Base-by-base conservation (phyloP, 345 rosid genomes). In the Firmiana major region DNA sequence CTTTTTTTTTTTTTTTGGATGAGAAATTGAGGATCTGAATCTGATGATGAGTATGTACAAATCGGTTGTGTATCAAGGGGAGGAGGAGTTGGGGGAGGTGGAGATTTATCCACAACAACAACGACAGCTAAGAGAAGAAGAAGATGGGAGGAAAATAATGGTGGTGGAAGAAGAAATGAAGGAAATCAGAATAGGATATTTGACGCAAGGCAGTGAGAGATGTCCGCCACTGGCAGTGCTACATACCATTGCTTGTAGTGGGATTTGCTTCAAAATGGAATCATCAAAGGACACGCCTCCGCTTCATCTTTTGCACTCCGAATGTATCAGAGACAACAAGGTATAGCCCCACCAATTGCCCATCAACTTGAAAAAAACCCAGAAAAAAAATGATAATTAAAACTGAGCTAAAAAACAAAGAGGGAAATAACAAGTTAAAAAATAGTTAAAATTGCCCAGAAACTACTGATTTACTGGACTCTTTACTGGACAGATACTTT, bases 181-280 rank as follows among this genome's bases (percentile, higher is more conserved):
- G 79, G 97, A 88, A 78, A 87, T 97, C 90, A 89, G 84, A 59
- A 89, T 91, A 55, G 83, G 84, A 75, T 82, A 83, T 84, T 89
- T 92, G 81, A 89, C 98, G 66, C 84, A 80, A 82, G 71, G 91
- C 64, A 92, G 99, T 80, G 97, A 97, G 85, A 97, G 99, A 74
- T 94, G 98, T 79, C 91, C 96, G 36, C 99, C 98, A 76, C 94
- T 97, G 36, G 89, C 98, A 42, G 98, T 97, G 43, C 93, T 97
- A 11, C 91, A 89, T 87, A 91, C 96, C 68, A 74, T 97, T 80
- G 82, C 91, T 42, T 78, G 91, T 69, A 79, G 71, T 88, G 94
- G 98, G 74, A 79, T 89, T 55, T 92, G 95, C 95, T 94, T 92
- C 92, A 97, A 94, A 91, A 87, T 97, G 91, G 96, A 94, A 84